Percentiles rank a stretch among this genome's conserved stretches.
These are phyloP conservation scores for Diaporthe velutina DNA, from an alignment of 2,329 filamentous ascomycete species.

Conservation along the genomic window DNA sequence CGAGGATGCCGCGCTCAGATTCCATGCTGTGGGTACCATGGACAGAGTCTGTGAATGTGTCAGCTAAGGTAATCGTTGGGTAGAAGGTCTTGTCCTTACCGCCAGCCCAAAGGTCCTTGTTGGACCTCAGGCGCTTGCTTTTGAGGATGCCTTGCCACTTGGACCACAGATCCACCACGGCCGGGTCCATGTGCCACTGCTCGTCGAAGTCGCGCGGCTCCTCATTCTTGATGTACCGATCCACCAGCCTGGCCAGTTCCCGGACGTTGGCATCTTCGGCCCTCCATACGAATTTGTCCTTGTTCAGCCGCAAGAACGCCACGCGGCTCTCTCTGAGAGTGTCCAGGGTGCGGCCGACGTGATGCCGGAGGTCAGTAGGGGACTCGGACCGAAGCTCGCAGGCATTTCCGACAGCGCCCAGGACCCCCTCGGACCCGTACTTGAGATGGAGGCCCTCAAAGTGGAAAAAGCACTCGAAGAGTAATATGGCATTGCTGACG, in stretches of 20 bases:
- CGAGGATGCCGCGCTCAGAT: no score
- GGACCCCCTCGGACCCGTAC: not conserved
- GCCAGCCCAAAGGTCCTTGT: not conserved
- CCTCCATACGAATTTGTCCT: not conserved
- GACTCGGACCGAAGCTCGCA: not conserved
- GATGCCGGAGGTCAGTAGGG: not conserved
- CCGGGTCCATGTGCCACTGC: not conserved
- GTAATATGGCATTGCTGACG: not conserved
- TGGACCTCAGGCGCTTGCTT: not conserved
- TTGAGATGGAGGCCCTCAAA: not conserved
- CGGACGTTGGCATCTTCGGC: not conserved
- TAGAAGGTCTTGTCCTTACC: not conserved
- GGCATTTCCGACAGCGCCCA: not conserved
- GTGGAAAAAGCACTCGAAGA: not conserved
- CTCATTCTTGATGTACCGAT: not conserved
- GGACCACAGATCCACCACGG: not conserved
- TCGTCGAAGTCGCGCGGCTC: not conserved
- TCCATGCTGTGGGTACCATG: no score
- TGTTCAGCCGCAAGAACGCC: not conserved
- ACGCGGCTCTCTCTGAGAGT: not conserved
- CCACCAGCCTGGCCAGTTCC: not conserved
- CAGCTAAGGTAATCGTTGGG: not conserved
- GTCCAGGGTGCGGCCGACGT: not conserved
- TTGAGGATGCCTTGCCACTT: not conserved
- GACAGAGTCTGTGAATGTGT: not conserved